Evolutionary conservation across 2,329 filamentous ascomycete species (phyloP), one percentile per base, ranked within the genome.

Genomic region (Pestalotiopsis sp.): DNA sequence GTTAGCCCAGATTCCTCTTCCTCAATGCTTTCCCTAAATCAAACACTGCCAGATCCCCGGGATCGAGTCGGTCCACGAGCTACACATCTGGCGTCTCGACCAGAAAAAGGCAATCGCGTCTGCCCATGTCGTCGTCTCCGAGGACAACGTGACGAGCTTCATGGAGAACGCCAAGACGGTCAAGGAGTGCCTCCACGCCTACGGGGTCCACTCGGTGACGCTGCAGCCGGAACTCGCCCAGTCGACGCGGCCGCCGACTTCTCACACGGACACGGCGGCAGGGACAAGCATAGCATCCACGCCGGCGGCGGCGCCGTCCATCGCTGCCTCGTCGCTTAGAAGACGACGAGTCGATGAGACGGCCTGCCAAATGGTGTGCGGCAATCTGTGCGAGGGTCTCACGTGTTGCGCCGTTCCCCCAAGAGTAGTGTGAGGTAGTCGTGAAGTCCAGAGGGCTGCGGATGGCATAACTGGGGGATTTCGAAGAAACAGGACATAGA

Each of bases 61-160:
- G 0, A 84, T 94, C 20, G 76, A 87, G 22, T 89, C 89, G 0
- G 84, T 94, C 14, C 91, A 93, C 70, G 90, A 94, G 72, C 81
- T 94, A 17, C 91, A 93, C 71, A 86, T 93, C 69, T 94, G 92
- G 91, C 85, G 88, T 2, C 83, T 94, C 3, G 88, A 91, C 74
- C 91, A 94, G 78, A 83, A 84, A 64, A 93, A 92, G 73, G 83
- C 87, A 3, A 83, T 94, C 60, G 92, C 92, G 7, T 89, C 89
- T 0, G 91, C 89, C 1, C 91, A 93, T 74, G 80, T 94, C 1
- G 83, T 91, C 0, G 85, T 93, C 17, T 83, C 85, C 1, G 85
- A 88, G 69, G 81, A 84, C 64, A 84, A 84, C 9, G 77, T 92
- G 26, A 76, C 81, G 44, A 80, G 81, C 63, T 93, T 93, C 75